A percentile compares a stretch with the other conserved stretches of the same genome.
Evolutionary conservation across 164 flowering plant genomes (phyloP).

Genomic region (Warburgia ugandensis): DNA sequence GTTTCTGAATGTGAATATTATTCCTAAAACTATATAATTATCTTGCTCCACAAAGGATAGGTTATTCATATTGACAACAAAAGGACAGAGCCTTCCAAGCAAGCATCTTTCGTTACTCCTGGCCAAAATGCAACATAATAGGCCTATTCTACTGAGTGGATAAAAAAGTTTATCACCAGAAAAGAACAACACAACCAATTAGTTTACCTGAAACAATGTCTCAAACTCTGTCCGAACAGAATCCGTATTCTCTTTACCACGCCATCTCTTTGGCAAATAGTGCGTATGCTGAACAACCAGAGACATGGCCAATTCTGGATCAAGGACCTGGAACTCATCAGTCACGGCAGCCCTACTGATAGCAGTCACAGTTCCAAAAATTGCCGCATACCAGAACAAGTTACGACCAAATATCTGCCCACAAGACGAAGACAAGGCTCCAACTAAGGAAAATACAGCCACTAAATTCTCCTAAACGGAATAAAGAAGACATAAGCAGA

Average conservation of each 20-base stretch:
- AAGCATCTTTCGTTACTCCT: too few species aligned
- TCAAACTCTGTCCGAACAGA: constrained; percentile 75
- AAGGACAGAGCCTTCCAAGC: too few species aligned
- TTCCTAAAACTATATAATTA: too few species aligned
- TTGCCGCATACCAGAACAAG: constrained; percentile 94
- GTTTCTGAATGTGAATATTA: too few species aligned
- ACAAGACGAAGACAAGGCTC: neutral
- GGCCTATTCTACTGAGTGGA: neutral
- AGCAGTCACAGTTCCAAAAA: constrained; percentile 93
- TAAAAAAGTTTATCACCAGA: neutral
- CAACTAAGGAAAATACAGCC: neutral
- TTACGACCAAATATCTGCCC: constrained; percentile 94
- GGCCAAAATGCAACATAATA: too few species aligned
- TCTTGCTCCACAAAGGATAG: too few species aligned
- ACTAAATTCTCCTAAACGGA: neutral
- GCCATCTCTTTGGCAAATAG: constrained; percentile 96
- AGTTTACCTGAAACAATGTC: constrained; percentile 87
- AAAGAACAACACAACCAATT: neutral
- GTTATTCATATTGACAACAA: too few species aligned
- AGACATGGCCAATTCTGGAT: constrained; percentile 89
- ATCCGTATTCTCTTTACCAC: constrained; percentile 82
- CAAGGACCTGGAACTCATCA: constrained; percentile 83
- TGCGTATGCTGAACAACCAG: constrained; percentile 86
- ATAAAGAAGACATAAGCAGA: neutral
- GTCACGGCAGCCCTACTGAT: constrained; percentile 76